Percentiles rank a stretch among this genome's conserved stretches.
phyloP scores from a whole-genome alignment of 192 early-diverging fungal genomes.

The Rhizophlyctis rosea region DNA sequence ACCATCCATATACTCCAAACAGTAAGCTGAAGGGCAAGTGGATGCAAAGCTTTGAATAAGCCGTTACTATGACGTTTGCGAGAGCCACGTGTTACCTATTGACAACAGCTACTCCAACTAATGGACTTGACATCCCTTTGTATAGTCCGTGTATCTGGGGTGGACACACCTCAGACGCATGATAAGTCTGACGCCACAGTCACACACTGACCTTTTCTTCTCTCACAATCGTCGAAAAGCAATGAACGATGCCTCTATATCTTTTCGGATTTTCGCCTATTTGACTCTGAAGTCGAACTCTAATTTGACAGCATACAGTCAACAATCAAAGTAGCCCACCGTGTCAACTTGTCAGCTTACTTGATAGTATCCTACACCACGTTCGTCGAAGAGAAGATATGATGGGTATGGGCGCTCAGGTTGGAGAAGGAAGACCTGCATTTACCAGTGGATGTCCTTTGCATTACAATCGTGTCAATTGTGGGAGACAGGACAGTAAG shows the following conservation, averaged over 20 bases:
- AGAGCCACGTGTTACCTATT: constrained; percentile 17
- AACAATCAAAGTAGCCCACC: too few species aligned
- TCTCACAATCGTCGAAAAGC: constrained; percentile 33
- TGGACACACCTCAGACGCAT: too few species aligned
- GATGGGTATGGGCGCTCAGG: too few species aligned
- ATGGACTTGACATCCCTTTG: constrained; percentile 91
- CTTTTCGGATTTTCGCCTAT: background rate
- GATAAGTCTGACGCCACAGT: too few species aligned
- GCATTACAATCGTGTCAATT: too few species aligned
- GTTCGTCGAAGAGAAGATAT: background rate
- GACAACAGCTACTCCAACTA: constrained; percentile 86
- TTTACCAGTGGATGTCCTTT: constrained; percentile 51
- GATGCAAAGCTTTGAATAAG: too few species aligned
- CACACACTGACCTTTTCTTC: constrained; percentile 40
- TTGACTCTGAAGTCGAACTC: constrained; percentile 42
- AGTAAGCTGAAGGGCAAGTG: constrained; percentile 41
- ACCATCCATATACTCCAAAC: constrained; percentile 50
- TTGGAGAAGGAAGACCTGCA: too few species aligned
- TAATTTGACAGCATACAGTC: too few species aligned
- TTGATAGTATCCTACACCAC: constrained; percentile 50
- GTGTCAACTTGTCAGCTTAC: constrained; percentile 9
- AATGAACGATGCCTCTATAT: constrained; percentile 28
- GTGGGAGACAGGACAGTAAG: too few species aligned
- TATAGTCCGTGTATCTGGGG: constrained; percentile 69
- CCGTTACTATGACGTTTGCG: background rate